Base-by-base conservation (phyloP, 2,329 filamentous ascomycete species). In the Colletotrichum spinosum region DNA sequence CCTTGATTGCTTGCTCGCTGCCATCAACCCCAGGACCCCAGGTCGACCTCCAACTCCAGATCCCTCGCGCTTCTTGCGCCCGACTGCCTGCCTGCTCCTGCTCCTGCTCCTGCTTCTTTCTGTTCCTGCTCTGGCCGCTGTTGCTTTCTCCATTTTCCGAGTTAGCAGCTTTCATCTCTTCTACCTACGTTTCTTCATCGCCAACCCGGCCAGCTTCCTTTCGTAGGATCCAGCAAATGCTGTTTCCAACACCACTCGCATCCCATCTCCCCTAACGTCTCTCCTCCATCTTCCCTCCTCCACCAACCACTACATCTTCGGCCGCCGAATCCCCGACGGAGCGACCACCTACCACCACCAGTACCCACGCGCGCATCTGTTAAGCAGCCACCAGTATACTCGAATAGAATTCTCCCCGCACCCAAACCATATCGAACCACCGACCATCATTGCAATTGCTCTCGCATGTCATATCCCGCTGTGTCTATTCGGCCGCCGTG, bases 1-100 rank as follows among this genome's bases (percentile, higher is more conserved):
- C 62, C 46, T 65, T 42, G 52, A 37, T 63, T 58, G 51, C 62
- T 65, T 49, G 51, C 57, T 52, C 52, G 41, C 58, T 68, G 69
- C 67, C 70, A 64, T 61, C 70, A 77, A 72, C 71, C 70, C 70
- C 70, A 69, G 66, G 67, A 64, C 67, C 67, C 68, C 60, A 69
- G 67, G 41, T 66, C 60, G 41, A 48, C 49, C 39, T 64, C 54
- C 51, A 45, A 59, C 41, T 54, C 55, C 52, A 41, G 49, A 65
- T 60, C 56, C 49, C 42, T 60, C 42, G 35, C 49, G 15, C 45
- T 57, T 33, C 44, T 48, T 49, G 50, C 50, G 13, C 17, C 53
- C 53, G 34, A 35, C 51, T 52, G 37, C 25, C 37, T 25, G 25
- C 25, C 25, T 25, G 25, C 25, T 25, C 25, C 25, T 25, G 25